phyloP scores from a whole-genome alignment of 257 asterid genomes.

The Solanum neorickii region DNA sequence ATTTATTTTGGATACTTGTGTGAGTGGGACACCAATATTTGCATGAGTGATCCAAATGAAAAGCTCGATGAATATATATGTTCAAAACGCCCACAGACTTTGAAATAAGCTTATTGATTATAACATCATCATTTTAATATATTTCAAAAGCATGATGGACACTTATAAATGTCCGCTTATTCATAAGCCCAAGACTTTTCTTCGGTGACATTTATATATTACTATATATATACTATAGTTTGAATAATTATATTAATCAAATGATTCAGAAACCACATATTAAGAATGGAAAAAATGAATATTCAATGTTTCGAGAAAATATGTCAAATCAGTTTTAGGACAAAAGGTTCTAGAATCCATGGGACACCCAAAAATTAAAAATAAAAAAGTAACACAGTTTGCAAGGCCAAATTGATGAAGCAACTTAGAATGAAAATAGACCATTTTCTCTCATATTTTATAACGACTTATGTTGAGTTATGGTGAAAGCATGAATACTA shows the following conservation, averaged over 20 bases:
- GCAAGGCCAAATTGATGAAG: background rate
- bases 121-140: background rate
- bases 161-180: background rate
- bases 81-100: background rate
- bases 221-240: no score
- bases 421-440: background rate
- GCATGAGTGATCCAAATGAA: background rate
- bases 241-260: no score
- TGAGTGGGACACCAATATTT: background rate
- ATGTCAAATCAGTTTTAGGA: background rate
- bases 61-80: background rate
- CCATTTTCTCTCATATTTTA: background rate
- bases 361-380: no score
- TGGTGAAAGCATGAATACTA: background rate
- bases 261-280: background rate
- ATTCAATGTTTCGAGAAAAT: background rate
- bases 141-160: background rate
- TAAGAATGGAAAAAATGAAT: background rate
- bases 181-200: background rate
- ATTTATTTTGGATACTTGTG: background rate
- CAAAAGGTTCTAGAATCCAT: background rate
- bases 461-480: background rate
- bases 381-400: background rate
- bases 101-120: background rate
- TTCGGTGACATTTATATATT: background rate